A percentile compares a stretch with the other conserved stretches of the same genome.
phyloP scores from a whole-genome alignment of 2,329 filamentous ascomycete species.

The Periconia macrospinosa region DNA sequence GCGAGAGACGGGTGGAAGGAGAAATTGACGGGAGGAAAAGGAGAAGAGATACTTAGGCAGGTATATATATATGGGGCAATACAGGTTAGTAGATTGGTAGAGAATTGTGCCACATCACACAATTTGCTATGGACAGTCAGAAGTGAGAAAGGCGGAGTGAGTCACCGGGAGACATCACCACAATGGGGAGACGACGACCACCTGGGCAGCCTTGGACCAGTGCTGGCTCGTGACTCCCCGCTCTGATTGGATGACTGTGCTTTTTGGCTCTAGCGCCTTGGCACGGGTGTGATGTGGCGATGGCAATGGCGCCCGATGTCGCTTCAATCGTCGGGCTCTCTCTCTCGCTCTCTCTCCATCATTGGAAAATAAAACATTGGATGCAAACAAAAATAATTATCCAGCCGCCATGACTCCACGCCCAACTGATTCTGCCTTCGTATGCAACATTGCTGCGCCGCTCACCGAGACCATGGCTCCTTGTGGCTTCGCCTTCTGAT shows the following conservation, averaged over 20 bases:
- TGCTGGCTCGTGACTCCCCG: slow-evolving; percentile 31
- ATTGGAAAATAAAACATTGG: no score
- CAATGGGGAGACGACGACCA: slow-evolving; percentile 26
- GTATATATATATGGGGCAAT: not conserved
- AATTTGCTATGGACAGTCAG: slow-evolving; percentile 23
- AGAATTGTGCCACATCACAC: slow-evolving; percentile 19
- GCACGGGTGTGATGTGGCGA: slow-evolving; percentile 22
- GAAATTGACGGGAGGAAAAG: not conserved
- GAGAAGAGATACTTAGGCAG: not conserved
- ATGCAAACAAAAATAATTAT: not conserved
- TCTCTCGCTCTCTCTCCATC: no score
- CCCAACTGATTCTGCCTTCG: slow-evolving; percentile 9
- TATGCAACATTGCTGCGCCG: slow-evolving; percentile 6
- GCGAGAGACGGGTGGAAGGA: not conserved
- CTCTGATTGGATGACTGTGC: slow-evolving; percentile 12
- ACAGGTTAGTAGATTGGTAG: no score
- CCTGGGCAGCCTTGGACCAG: slow-evolving; percentile 19
- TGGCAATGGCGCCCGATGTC: slow-evolving; percentile 27
- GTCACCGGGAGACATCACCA: slow-evolving; percentile 24
- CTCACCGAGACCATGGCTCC: not conserved
- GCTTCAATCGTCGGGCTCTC: slow-evolving; percentile 11
- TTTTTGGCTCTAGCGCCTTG: not conserved
- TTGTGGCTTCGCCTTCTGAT: slow-evolving; percentile 1
- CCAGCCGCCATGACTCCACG: no score
- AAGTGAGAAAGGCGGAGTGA: slow-evolving; percentile 41